These are phyloP conservation scores for Phytophthora foliorum DNA, from an alignment of 352 stramenopile species.

Conservation along the genomic window DNA sequence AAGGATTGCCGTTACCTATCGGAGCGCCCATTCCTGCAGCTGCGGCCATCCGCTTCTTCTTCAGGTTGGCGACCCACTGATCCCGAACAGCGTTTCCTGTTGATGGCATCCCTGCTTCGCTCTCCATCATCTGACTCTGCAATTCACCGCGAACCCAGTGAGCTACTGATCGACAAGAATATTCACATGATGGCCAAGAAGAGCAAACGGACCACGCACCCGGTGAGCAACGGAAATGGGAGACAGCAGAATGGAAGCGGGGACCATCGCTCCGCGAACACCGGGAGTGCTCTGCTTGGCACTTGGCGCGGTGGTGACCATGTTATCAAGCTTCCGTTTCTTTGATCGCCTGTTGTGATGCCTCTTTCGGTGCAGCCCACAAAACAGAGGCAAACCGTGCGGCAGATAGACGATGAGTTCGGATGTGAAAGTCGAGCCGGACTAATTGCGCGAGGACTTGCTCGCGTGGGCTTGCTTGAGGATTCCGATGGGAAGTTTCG, in stretches of 20 bases:
- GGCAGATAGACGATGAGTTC: conserved; percentile 45
- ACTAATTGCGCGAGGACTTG: conserved; percentile 3
- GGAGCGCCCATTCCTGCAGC: conserved; percentile 31
- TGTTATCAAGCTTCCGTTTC: conserved; percentile 28
- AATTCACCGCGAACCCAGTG: conserved; percentile 11
- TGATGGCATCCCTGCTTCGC: conserved; percentile 14
- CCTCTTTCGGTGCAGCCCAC: conserved; percentile 23
- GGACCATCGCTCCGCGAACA: conserved; percentile 22
- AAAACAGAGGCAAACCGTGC: conserved; percentile 4
- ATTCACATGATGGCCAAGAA: conserved; percentile 7
- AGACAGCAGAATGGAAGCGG: conserved; percentile 50
- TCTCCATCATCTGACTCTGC: conserved; percentile 44
- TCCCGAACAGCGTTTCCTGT: conserved; percentile 77
- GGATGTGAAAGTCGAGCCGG: conserved; percentile 31
- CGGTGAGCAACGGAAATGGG: conserved; percentile 62
- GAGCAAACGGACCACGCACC: conserved; percentile 35
- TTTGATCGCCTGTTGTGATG: conserved; percentile 9
- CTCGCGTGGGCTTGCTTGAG: conserved; percentile 18
- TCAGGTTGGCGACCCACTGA: conserved; percentile 88
- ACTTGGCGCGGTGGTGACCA: conserved; percentile 37
- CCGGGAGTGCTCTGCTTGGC: conserved; percentile 42
- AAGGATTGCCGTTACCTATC: conserved; percentile 41
- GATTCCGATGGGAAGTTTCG: conserved; percentile 49
- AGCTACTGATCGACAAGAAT: conserved; percentile 8
- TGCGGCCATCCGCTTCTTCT: conserved; percentile 72